Evolutionary conservation across 164 flowering plant genomes (phyloP).

Genomic region (Echeveria elegans): DNA sequence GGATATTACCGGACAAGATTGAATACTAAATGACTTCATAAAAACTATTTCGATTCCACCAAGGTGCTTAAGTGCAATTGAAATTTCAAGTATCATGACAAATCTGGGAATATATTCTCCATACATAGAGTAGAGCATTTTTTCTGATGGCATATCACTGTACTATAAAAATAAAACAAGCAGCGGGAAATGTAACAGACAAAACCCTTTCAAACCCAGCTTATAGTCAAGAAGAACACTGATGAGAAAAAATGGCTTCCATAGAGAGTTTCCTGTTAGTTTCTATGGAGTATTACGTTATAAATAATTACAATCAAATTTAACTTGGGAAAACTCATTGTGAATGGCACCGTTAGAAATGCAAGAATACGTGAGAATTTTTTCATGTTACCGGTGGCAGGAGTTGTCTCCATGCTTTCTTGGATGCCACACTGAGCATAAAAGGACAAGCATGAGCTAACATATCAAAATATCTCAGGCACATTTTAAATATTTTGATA

Average conservation of each 20-base stretch:
- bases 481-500: background rate
- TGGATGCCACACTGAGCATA: conserved; percentile 60
- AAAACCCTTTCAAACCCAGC: background rate
- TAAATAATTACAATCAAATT: background rate
- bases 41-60: background rate
- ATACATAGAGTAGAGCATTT: background rate
- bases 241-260: no score
- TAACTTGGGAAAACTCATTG: conserved; percentile 75
- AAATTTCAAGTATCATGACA: background rate
- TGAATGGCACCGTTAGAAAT: conserved; percentile 60
- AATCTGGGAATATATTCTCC: background rate
- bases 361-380: conserved; percentile 61
- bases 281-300: no score
- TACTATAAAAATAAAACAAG: background rate
- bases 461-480: background rate
- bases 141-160: background rate
- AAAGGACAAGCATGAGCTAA: background rate
- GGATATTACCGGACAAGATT: background rate
- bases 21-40: background rate
- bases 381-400: conserved; percentile 66
- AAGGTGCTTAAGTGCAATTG: background rate
- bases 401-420: conserved; percentile 94
- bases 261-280: no score
- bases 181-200: background rate
- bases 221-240: no score